Percentiles rank a stretch among this genome's conserved stretches.
These are phyloP conservation scores for Kitagawia praeruptora DNA, from an alignment of 129 eudicot genomes.

Conservation along the genomic window DNA sequence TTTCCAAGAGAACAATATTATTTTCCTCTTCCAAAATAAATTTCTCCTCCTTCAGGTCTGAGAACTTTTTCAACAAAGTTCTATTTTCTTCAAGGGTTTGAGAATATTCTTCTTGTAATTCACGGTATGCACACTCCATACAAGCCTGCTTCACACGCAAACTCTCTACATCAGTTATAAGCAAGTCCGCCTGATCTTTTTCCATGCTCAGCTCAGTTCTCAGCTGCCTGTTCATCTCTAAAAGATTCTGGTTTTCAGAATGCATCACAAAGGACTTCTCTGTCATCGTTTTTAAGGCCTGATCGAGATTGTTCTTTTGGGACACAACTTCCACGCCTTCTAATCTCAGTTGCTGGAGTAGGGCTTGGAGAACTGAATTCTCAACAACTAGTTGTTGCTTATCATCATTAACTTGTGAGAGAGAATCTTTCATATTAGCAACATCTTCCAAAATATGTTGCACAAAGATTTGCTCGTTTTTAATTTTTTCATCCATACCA, in stretches of 20 bases:
- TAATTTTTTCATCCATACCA: conserved; percentile 25
- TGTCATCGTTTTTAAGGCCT: conserved; percentile 23
- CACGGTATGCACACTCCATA: conserved; percentile 20
- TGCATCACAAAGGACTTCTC: conserved; percentile 26
- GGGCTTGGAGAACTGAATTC: conserved; percentile 53
- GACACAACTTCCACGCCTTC: conserved; percentile 45
- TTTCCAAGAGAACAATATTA: conserved; percentile 27
- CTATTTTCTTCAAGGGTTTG: conserved; percentile 30
- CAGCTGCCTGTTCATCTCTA: conserved; percentile 38
- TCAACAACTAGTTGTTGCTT: conserved; percentile 52
- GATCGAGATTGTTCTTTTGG: conserved; percentile 28
- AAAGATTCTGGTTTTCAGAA: conserved; percentile 34
- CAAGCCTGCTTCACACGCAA: conserved; percentile 24
- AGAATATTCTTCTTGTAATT: conserved; percentile 26
- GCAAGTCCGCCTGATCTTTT: conserved; percentile 11
- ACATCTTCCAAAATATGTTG: conserved; percentile 42
- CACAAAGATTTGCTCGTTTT: conserved; percentile 36
- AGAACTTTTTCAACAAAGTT: conserved; percentile 23
- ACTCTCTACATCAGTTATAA: conserved; percentile 31
- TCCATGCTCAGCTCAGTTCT: conserved; percentile 25
- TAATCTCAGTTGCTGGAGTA: conserved; percentile 43
- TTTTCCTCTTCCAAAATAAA: conserved; percentile 26
- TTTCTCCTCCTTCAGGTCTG: conserved; percentile 43
- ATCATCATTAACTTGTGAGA: conserved; percentile 44
- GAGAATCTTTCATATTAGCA: conserved; percentile 34